A percentile compares a stretch with the other conserved stretches of the same genome.
Conservation (phyloP, 306 rosid genomes). For the Arachis hypogaea region DNA sequence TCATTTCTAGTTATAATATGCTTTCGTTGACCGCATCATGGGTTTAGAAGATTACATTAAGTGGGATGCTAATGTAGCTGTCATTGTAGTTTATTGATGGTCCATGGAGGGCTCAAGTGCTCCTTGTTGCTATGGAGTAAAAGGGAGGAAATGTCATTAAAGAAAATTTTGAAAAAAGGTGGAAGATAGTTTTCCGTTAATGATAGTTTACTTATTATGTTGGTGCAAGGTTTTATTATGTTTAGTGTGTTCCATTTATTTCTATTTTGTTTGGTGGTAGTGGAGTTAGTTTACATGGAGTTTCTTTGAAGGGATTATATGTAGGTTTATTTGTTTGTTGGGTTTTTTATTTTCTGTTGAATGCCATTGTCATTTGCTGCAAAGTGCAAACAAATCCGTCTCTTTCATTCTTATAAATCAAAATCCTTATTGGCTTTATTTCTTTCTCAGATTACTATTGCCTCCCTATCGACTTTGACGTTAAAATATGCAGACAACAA, state of each 20-base stretch:
- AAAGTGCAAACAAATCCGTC: constrained; percentile 27
- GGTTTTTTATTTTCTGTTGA: constrained; percentile 44
- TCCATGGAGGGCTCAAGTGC: constrained; percentile 37
- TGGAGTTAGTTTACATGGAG: constrained; percentile 85
- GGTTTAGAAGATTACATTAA: constrained; percentile 28
- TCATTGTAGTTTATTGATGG: constrained; percentile 44
- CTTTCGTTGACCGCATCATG: constrained; percentile 23
- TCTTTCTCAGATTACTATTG: constrained; percentile 50
- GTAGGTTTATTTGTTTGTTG: constrained; percentile 57
- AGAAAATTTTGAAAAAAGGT: constrained; percentile 17
- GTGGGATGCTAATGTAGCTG: constrained; percentile 33
- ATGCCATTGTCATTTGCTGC: constrained; percentile 42
- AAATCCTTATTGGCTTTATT: constrained; percentile 53
- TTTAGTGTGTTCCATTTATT: constrained; percentile 7
- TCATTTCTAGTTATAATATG: constrained; percentile 24
- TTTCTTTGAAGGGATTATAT: constrained; percentile 87
- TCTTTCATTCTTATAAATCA: constrained; percentile 47
- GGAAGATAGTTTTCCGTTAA: constrained; percentile 35
- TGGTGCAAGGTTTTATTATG: constrained; percentile 27
- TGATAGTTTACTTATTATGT: constrained; percentile 35
- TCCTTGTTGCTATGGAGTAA: constrained; percentile 46
- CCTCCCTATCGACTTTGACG: constrained; percentile 31
- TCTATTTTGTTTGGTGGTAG: constrained; percentile 73
- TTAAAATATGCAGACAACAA: constrained; percentile 78
- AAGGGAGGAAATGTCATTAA: constrained; percentile 47